Evolutionary conservation across 345 rosid genomes (phyloP), one percentile per base, ranked within the genome.

Genomic region (Passiflora organensis): DNA sequence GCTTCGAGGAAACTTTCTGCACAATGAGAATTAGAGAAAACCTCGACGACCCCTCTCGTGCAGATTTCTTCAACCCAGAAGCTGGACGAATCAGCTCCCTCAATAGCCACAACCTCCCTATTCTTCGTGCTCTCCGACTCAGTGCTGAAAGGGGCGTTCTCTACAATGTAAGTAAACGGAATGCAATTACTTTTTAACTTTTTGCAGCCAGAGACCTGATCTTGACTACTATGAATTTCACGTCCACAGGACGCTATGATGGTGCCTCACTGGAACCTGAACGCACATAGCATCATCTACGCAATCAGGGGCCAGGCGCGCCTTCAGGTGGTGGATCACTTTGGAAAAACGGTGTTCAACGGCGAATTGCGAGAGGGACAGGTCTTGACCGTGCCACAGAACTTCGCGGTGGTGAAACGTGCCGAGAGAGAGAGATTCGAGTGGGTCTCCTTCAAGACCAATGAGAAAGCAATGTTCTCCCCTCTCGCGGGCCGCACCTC

Each of bases 1-100:
- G 93, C 43, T 18, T 81, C 25, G 95, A 85, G 57, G 95, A 91
- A 77, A 87, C 93, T 20, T 22, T 80, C 55, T 88, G 93, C 81
- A 58, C 73, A 63, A 66, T 83, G 83, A 82, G 75, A 59, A 39
- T 78, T 15, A 65, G 39, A 55, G 85, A 80, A 68, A 82, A 83
- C 81, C 78, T 88, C 13, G 87, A 70, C 4, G 72, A 82, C 43
- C 88, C 85, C 0, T 51, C 80, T 21, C 73, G 76, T 11, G 80
- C 86, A 38, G 90, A 88, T 59, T 32, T 80, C 14, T 85, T 65
- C 74, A 68, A 67, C 56, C 90, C 80, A 0, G 67, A 58, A 42
- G 79, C 76, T 2, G 96, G 93, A 1, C 84, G 73, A 59, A 39
- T 84, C 36, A 68, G 64, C 57, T 72, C 61, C 55, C 73, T 80